Evolutionary conservation across 768 basidiomycete genomes (phyloP).

Genomic region (Mycena filopes): DNA sequence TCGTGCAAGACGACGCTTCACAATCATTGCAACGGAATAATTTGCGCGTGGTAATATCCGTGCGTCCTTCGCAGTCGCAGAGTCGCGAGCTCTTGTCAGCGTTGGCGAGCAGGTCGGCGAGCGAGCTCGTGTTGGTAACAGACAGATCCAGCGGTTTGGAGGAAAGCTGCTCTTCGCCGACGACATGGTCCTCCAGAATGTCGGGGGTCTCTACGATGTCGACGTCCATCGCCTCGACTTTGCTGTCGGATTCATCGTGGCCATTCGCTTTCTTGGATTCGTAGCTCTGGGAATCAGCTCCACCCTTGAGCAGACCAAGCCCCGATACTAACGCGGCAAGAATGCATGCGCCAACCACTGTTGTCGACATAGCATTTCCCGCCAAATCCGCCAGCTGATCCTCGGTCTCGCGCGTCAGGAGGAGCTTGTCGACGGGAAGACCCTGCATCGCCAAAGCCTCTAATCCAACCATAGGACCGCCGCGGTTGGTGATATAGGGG

Average conservation of each 20-base stretch:
- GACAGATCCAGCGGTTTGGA: slow-evolving; percentile 78
- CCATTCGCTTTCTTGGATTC: slow-evolving; percentile 66
- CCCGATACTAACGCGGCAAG: slow-evolving; percentile 81
- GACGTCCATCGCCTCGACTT: slow-evolving; percentile 59
- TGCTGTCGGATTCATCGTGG: slow-evolving; percentile 39
- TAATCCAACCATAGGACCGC: slow-evolving; percentile 93
- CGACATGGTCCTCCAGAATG: slow-evolving; percentile 61
- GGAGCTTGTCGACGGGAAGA: slow-evolving; percentile 89
- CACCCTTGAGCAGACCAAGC: slow-evolving; percentile 71
- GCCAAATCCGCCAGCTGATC: slow-evolving; percentile 95
- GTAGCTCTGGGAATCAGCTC: slow-evolving; percentile 73
- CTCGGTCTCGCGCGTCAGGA: slow-evolving; percentile 92
- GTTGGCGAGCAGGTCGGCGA: slow-evolving; percentile 66
- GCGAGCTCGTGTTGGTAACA: slow-evolving; percentile 54
- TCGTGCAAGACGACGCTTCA: slow-evolving; percentile 80
- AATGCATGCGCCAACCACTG: slow-evolving; percentile 92
- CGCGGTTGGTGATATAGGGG: slow-evolving; percentile 94
- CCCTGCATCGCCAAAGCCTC: slow-evolving; percentile 96
- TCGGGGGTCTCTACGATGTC: slow-evolving; percentile 43
- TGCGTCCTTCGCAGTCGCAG: slow-evolving; percentile 92
- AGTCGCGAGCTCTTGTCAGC: slow-evolving; percentile 81
- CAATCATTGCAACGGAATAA: slow-evolving; percentile 82
- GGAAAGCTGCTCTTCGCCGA: slow-evolving; percentile 76
- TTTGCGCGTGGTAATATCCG: slow-evolving; percentile 74
- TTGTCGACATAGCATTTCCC: slow-evolving; percentile 98